Evolutionary conservation across 106 monocot genomes (phyloP), one percentile per base, ranked within the genome.

Genomic region (Dioscorea dumetorum): DNA sequence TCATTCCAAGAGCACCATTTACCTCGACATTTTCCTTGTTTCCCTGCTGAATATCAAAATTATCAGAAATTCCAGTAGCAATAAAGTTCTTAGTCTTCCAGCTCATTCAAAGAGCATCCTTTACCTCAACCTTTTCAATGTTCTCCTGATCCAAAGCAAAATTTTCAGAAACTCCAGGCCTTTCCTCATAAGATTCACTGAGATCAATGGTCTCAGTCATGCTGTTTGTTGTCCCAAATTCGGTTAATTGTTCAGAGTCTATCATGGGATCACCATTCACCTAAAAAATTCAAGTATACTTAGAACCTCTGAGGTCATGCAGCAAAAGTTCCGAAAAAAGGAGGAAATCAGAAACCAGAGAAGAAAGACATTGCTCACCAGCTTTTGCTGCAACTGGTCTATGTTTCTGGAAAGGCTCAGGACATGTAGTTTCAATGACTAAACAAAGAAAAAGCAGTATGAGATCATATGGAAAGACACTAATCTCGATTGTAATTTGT

Each of bases 381-480:
- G 65, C 68, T 83, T 73, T 76, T 63, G 50, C 48, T 83, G 72
- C 67, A 99, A 64, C 28, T 62, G 54, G 5, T 93, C 83, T 60
- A 90, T 81, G 24, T 84, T 84, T 75, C 58, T 72, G 10, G 84
- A 84, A 66, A 99, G 84, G 57, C 64, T 85, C 68, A 99, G 65
- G 51, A 90, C 90, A 79, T 90, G 90, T 73, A 99, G 93, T 75
- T 93, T 93, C 83, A 99, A 79, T 35, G 99, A 90, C 99, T 99
- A 69, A 12, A 84, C 5, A 21, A 77, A 57, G 49, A 19, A 54
- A 53, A 19, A 54, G 41, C 41, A 41, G 41, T 6, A 41, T 41
- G 41, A 8, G 10, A 41, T 41, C 41, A 41, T 41, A 6, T 6
- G 41, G 10, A 8, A 23, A 51, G 56, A 56, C 23, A 70, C 72